A percentile compares a stretch with the other conserved stretches of the same genome.
These are phyloP conservation scores for Fragaria ananassa DNA, from an alignment of 306 rosid genomes.

Conservation along the genomic window DNA sequence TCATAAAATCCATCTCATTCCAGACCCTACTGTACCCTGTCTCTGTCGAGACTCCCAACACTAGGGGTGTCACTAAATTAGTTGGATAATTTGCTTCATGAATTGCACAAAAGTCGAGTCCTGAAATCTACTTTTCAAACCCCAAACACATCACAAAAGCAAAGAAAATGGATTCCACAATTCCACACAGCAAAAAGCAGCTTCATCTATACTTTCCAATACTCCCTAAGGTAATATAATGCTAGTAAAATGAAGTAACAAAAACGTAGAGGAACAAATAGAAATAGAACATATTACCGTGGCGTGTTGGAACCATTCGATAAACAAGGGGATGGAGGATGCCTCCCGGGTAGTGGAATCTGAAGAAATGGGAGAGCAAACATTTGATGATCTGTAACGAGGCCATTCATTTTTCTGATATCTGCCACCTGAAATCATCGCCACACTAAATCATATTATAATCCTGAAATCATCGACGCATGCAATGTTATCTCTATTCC, in stretches of 20 bases:
- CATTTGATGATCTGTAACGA: conserved; percentile 87
- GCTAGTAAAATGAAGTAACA: background rate
- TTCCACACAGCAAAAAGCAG: background rate
- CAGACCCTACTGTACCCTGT: background rate
- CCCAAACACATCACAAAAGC: background rate
- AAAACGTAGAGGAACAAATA: background rate
- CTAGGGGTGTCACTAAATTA: background rate
- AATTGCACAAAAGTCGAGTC: background rate
- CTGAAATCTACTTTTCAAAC: background rate
- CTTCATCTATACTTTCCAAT: background rate
- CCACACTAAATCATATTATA: background rate
- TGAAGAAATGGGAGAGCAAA: conserved; percentile 78
- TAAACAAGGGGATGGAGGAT: conserved; percentile 78
- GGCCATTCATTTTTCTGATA: conserved; percentile 72
- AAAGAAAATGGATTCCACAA: background rate
- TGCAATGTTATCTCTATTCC: background rate
- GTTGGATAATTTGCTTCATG: background rate
- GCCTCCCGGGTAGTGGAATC: conserved; percentile 91
- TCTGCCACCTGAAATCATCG: conserved; percentile 57
- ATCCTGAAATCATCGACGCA: background rate
- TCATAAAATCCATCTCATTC: background rate
- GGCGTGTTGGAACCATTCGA: conserved; percentile 44
- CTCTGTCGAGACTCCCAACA: too few species aligned
- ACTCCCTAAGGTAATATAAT: background rate
- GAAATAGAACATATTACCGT: conserved; percentile 25